phyloP scores from a whole-genome alignment of 2,329 filamentous ascomycete genomes.

The Exophiala sideris region DNA sequence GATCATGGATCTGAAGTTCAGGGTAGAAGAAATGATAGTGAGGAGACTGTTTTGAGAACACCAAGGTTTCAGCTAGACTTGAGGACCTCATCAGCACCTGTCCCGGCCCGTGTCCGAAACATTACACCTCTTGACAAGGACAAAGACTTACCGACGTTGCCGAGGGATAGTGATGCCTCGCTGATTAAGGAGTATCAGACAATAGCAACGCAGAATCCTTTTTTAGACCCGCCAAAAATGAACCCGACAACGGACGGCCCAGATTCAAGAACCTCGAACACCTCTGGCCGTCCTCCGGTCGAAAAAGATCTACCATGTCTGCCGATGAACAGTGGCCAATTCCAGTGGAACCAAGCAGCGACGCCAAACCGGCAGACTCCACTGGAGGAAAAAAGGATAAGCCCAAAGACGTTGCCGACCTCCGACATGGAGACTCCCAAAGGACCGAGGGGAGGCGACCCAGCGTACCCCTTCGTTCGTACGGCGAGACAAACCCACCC shows the following conservation, averaged over 20 bases:
- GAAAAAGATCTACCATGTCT: conserved; percentile 28
- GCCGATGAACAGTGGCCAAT: conserved; percentile 29
- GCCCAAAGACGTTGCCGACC: background rate
- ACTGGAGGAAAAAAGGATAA: background rate
- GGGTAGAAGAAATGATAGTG: conserved; percentile 9
- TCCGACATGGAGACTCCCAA: background rate
- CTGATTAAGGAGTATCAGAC: background rate
- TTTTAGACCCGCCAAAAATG: conserved; percentile 28
- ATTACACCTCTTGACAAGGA: conserved; percentile 41
- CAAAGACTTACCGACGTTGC: conserved; percentile 33
- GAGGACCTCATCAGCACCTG: conserved; percentile 19
- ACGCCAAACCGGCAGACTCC: background rate
- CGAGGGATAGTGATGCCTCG: conserved; percentile 21
- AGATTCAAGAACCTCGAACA: conserved; percentile 17
- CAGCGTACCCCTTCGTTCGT: conserved; percentile 12
- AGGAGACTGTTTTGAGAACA: conserved; percentile 24
- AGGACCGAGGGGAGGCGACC: conserved; percentile 14
- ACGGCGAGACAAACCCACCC: conserved; percentile 9
- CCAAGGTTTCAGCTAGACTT: conserved; percentile 15
- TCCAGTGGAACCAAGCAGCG: conserved; percentile 18
- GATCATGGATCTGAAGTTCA: conserved; percentile 1
- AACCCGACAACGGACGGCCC: conserved; percentile 4
- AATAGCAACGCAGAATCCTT: conserved; percentile 20
- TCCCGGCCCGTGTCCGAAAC: conserved; percentile 26
- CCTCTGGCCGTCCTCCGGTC: conserved; percentile 12